Evolutionary conservation across 352 stramenopile species (phyloP), one percentile per base, ranked within the genome.

Genomic region (Globisporangium nagaii): DNA sequence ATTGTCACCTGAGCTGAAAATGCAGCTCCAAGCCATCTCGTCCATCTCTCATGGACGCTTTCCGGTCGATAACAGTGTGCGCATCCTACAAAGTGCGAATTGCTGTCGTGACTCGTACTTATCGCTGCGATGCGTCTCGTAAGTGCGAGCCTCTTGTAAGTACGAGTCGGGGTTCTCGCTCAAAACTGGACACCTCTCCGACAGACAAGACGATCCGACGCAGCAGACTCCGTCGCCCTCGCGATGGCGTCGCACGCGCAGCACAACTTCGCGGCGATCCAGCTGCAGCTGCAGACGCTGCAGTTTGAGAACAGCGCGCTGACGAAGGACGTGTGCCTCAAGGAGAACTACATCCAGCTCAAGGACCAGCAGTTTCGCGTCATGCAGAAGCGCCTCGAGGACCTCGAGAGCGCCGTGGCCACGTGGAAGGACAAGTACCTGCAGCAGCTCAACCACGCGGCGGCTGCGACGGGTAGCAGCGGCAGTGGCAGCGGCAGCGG

Each of bases 331-430:
- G 28, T 87, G 47, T 77, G 66, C 25, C 58, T 89, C n/a, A 86
- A 86, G 55, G 79, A 87, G 50, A 87, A 86, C 63, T 82, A 85
- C 61, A 66, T 89, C 48, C 70, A 86, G 56, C 73, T 79, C 11
- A 84, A 84, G 45, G 79, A 89, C 53, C 79, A 89, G 67, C 79
- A 89, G 64, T 73, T 83, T 44, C 75, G 79, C 66, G 74, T 83
- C 15, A 81, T 89, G 65, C 79, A 89, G 66, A 66, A 75, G 25
- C 79, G 79, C 17, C 60, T 89, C 40, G 79, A 87, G 31, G 79
- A 86, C 43, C 51, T 87, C 35, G 79, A 89, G 43, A 58, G 62
- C 13, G 51, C 62, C 15, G 71, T 87, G 28, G 74, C 75, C 2
- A 56, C 67, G 36, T 89, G 79, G 79, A 89, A 89, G 46, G 76